A percentile compares a stretch with the other conserved stretches of the same genome.
These are phyloP conservation scores for Bassia scoparia DNA, from an alignment of 148 eudicot genomes.

Conservation along the genomic window DNA sequence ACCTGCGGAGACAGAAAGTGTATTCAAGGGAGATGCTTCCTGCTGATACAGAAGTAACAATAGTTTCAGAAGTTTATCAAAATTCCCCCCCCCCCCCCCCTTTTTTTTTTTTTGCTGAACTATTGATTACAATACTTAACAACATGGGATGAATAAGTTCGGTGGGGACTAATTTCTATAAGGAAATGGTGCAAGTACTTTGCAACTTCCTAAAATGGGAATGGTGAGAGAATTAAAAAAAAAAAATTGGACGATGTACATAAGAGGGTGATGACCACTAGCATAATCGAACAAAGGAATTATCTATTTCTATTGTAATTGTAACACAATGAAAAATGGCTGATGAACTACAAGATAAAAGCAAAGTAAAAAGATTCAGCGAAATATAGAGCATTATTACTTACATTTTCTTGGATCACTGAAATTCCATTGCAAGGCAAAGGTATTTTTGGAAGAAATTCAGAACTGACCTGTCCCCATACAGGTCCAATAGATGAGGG, in stretches of 20 bases:
- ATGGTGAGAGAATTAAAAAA: no score
- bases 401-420: conserved; percentile 17
- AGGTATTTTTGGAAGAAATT: neutral
- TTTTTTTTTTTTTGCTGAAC: no score
- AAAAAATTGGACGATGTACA: no score
- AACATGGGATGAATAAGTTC: no score
- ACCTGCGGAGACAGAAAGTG: conserved; percentile 13
- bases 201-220: no score
- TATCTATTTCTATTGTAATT: neutral
- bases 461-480: neutral
- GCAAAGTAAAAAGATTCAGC: neutral
- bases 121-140: no score
- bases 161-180: no score
- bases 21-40: neutral
- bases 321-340: neutral
- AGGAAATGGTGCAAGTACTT: no score
- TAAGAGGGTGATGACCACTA: neutral
- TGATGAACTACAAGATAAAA: neutral
- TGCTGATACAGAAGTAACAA: conserved; percentile 11
- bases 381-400: conserved; percentile 4
- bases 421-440: neutral
- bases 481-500: conserved; percentile 1
- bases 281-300: neutral
- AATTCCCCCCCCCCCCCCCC: no score
- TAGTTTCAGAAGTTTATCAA: neutral